Percentiles rank a stretch among this genome's conserved stretches.
Evolutionary conservation across 192 early-diverging fungal genomes (phyloP).

Genomic region (Backusella psychrophila): DNA sequence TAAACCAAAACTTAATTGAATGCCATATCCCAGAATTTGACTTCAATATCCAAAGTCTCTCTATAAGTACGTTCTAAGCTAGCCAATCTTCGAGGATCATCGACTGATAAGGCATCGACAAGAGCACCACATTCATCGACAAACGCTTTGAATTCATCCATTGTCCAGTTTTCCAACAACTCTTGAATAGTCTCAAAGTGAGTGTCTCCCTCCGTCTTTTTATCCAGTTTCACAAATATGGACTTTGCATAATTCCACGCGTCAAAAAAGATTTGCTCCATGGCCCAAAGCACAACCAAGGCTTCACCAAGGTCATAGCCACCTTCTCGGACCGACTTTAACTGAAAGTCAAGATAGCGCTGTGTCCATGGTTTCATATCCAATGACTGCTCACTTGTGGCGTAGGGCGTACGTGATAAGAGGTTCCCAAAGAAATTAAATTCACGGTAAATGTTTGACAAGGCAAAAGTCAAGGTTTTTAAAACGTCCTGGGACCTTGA

Average conservation of each 20-base stretch:
- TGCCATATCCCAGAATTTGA: conserved; percentile 25
- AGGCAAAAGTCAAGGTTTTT: conserved; percentile 21
- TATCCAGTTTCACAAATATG: neutral
- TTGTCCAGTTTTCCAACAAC: conserved; percentile 23
- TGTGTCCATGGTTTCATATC: conserved; percentile 9
- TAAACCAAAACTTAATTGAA: neutral
- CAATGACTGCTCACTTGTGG: neutral
- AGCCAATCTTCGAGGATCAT: neutral
- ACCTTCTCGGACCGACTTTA: conserved; percentile 13
- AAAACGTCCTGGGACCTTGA: neutral
- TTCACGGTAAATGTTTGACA: conserved; percentile 22
- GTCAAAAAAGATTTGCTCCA: conserved; percentile 25
- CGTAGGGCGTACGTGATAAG: neutral
- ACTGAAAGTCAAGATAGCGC: conserved; percentile 20
- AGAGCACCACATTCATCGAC: conserved; percentile 17
- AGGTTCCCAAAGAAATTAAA: conserved; percentile 17
- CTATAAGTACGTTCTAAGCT: conserved; percentile 10
- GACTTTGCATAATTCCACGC: conserved; percentile 27
- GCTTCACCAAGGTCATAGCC: conserved; percentile 17
- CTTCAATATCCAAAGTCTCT: conserved; percentile 21
- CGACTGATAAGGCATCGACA: neutral
- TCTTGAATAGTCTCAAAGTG: conserved; percentile 18
- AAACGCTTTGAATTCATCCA: conserved; percentile 19
- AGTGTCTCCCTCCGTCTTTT: neutral
- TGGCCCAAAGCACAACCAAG: conserved; percentile 22